Evolutionary conservation across 331 rosid genomes (phyloP).

Genomic region (Prunus yedoensis): DNA sequence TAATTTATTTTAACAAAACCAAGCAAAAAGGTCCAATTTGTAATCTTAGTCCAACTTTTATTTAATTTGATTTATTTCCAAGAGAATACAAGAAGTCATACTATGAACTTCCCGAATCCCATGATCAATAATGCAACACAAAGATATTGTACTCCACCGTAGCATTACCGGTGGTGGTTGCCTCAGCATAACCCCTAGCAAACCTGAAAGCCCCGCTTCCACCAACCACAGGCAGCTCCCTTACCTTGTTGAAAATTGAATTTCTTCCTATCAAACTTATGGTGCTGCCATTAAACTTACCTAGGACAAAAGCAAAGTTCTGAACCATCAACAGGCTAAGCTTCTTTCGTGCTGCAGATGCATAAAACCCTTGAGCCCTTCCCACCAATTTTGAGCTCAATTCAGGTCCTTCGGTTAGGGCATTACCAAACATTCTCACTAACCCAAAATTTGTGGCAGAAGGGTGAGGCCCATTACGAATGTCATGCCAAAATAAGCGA

Average conservation of each 20-base stretch:
- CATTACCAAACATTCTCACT: slow-evolving; percentile 26
- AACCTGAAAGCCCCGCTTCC: slow-evolving; percentile 31
- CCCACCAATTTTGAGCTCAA: slow-evolving; percentile 21
- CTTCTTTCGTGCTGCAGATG: slow-evolving; percentile 12
- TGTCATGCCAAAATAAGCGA: slow-evolving; percentile 31
- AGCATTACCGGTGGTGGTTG: slow-evolving; percentile 15
- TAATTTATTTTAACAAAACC: no score
- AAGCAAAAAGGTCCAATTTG: no score
- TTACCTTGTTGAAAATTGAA: slow-evolving; percentile 8
- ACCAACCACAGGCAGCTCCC: slow-evolving; percentile 36
- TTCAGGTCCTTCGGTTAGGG: slow-evolving; percentile 21
- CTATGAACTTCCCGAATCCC: background rate
- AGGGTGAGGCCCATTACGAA: slow-evolving; percentile 18
- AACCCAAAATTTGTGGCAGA: slow-evolving; percentile 11
- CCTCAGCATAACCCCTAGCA: slow-evolving; percentile 32
- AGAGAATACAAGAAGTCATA: no score
- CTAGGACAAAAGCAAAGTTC: slow-evolving; percentile 32
- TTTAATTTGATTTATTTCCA: no score
- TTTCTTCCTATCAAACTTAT: slow-evolving; percentile 28
- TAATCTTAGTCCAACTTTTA: no score
- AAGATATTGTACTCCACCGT: slow-evolving; percentile 26
- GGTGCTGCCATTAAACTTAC: slow-evolving; percentile 32
- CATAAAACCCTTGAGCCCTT: slow-evolving; percentile 30
- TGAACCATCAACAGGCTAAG: slow-evolving; percentile 21
- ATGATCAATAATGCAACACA: slow-evolving; percentile 22